Conservation (phyloP, 352 stramenopile genomes). For the Thraustotheca clavata region DNA sequence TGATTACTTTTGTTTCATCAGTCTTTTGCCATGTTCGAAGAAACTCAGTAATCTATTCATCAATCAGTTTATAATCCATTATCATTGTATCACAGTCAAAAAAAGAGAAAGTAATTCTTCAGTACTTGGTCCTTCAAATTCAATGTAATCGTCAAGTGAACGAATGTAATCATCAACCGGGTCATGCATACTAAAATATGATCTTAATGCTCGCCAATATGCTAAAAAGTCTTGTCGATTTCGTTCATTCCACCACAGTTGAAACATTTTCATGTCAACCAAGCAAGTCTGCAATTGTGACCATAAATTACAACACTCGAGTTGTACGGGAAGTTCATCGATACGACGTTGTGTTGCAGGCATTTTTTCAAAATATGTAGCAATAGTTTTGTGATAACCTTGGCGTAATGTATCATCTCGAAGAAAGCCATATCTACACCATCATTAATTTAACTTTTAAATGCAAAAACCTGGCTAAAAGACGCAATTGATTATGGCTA, state of each 20-base stretch:
- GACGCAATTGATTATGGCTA: constrained; percentile 65
- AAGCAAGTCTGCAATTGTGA: constrained; percentile 48
- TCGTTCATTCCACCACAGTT: constrained; percentile 70
- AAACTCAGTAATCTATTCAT: constrained; percentile 59
- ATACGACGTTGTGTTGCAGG: constrained; percentile 61
- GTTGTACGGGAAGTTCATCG: constrained; percentile 68
- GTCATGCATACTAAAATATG: constrained; percentile 56
- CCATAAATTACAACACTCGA: constrained; percentile 68
- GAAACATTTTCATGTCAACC: constrained; percentile 84
- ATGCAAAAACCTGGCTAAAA: constrained; percentile 34
- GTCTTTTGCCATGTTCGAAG: constrained; percentile 57
- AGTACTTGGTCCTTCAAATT: constrained; percentile 43
- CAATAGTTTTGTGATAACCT: constrained; percentile 69
- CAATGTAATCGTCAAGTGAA: constrained; percentile 67
- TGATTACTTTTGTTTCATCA: constrained; percentile 27
- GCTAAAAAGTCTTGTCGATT: constrained; percentile 76
- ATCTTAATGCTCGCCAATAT: constrained; percentile 63
- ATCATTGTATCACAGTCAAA: constrained; percentile 29
- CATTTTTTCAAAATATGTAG: constrained; percentile 62
- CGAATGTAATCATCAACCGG: constrained; percentile 73
- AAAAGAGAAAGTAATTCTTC: constrained; percentile 61
- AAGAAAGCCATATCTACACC: constrained; percentile 47
- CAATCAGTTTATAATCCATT: neutral
- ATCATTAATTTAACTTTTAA: neutral
- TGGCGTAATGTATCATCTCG: constrained; percentile 47